Percentiles rank a stretch among this genome's conserved stretches.
phyloP scores from a whole-genome alignment of 495 filamentous ascomycete genomes.

The Neurospora discreta region DNA sequence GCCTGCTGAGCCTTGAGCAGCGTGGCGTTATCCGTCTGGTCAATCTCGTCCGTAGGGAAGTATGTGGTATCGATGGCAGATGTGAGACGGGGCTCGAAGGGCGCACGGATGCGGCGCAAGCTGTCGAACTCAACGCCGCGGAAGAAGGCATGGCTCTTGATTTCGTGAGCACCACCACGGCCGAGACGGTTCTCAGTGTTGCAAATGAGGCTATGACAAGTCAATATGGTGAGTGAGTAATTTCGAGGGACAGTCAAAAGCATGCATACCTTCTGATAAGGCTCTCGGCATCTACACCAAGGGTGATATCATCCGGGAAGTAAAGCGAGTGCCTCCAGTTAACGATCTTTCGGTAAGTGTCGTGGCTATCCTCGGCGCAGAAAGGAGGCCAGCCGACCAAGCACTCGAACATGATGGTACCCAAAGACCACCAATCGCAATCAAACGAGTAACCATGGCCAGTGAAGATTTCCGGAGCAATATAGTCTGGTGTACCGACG shows the following conservation, averaged over 20 bases:
- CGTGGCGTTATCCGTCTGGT: constrained; percentile 77
- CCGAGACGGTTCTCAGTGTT: constrained; percentile 86
- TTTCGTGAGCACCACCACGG: constrained; percentile 69
- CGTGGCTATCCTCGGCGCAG: constrained; percentile 93
- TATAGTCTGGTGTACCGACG: constrained; percentile 96
- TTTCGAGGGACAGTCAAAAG: not conserved
- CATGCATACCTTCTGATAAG: constrained; percentile 65
- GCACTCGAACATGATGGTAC: constrained; percentile 99
- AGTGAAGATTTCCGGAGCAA: constrained; percentile 95
- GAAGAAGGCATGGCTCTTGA: constrained; percentile 94
- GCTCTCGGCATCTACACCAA: constrained; percentile 78
- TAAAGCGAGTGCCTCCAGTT: constrained; percentile 93
- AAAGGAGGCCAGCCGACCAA: constrained; percentile 98
- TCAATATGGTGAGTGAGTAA: not conserved
- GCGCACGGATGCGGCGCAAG: constrained; percentile 81
- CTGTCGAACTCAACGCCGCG: constrained; percentile 87
- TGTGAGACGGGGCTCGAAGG: constrained; percentile 85
- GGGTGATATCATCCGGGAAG: constrained; percentile 87
- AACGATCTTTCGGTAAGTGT: constrained; percentile 98
- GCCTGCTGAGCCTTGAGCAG: constrained; percentile 56
- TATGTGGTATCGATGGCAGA: constrained; percentile 95
- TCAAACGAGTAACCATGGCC: constrained; percentile 90
- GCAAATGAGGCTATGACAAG: constrained; percentile 62
- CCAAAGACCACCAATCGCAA: constrained; percentile 98
- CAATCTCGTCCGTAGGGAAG: constrained; percentile 97